Evolutionary conservation across 768 basidiomycete species (phyloP).

Genomic region (Punctularia strigosozonata): DNA sequence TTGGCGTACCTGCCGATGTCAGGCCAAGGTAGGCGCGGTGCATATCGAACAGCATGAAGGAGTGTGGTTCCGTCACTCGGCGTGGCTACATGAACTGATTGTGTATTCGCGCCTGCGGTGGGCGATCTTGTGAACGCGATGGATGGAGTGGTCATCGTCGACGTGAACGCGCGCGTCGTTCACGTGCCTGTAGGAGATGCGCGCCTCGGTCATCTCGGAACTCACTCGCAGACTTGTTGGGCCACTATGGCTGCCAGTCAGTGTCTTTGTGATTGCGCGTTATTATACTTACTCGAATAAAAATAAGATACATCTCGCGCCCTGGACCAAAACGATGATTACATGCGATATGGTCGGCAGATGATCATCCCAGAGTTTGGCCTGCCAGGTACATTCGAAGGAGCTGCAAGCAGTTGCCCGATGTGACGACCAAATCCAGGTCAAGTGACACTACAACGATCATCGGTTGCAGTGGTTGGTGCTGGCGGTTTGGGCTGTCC

Average conservation of each 20-base stretch:
- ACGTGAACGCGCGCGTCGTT: slow-evolving; percentile 6
- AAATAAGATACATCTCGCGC: no score
- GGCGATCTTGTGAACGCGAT: not conserved
- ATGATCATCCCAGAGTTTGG: slow-evolving; percentile 92
- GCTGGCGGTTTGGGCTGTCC: slow-evolving; percentile 97
- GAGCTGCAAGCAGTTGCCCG: not conserved
- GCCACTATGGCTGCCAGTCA: no score
- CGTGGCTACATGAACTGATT: not conserved
- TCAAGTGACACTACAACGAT: slow-evolving; percentile 67
- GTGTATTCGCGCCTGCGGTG: not conserved
- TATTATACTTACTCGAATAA: no score
- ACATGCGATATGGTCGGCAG: slow-evolving; percentile 87
- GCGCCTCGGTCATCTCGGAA: no score
- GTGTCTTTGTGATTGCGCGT: no score
- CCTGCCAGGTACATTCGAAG: slow-evolving; percentile 46
- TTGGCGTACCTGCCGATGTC: slow-evolving; percentile 82
- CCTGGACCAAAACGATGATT: no score
- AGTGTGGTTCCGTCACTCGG: not conserved
- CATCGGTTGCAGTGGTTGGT: slow-evolving; percentile 80
- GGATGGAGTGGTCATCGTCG: not conserved
- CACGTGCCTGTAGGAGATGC: no score
- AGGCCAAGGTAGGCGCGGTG: slow-evolving; percentile 56
- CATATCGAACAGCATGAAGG: slow-evolving; percentile 19
- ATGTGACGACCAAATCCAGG: slow-evolving; percentile 29
- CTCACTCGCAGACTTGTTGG: no score